Evolutionary conservation across 805 yeast species (phyloP).

Genomic region (Ogataea allantospora): DNA sequence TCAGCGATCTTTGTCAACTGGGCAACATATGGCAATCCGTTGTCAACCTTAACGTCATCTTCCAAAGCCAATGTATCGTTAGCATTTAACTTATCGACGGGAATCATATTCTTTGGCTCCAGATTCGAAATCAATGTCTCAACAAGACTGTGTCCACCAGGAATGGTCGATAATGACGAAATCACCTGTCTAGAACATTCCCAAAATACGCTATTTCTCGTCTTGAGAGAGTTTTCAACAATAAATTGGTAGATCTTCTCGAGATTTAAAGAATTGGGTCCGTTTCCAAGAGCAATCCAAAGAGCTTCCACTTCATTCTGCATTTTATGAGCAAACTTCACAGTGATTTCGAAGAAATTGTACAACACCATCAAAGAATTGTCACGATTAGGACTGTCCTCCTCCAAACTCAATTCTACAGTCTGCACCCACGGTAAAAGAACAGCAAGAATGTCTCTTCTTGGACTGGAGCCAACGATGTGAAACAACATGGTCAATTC

Average conservation of each 20-base stretch:
- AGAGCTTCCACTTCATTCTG: conserved; percentile 89
- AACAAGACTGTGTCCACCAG: conserved; percentile 48
- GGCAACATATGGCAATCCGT: conserved; percentile 69
- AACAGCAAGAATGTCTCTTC: conserved; percentile 78
- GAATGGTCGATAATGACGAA: conserved; percentile 64
- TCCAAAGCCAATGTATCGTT: conserved; percentile 10
- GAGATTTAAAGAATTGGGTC: conserved; percentile 64
- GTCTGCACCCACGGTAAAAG: conserved; percentile 92
- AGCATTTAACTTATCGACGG: conserved; percentile 33
- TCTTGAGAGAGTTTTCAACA: conserved; percentile 61
- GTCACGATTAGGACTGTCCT: conserved; percentile 36
- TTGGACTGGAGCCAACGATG: conserved; percentile 53
- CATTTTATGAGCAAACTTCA: conserved; percentile 67
- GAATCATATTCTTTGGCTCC: conserved; percentile 89
- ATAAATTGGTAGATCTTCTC: conserved; percentile 71
- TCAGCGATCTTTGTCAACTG: conserved; percentile 59
- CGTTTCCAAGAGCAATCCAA: conserved; percentile 92
- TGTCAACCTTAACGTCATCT: conserved; percentile 11
- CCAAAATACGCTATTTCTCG: conserved; percentile 71
- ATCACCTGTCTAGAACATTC: conserved; percentile 79
- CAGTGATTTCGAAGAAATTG: conserved; percentile 81
- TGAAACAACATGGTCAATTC: conserved; percentile 69
- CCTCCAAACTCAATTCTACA: conserved; percentile 52
- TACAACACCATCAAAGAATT: conserved; percentile 66
- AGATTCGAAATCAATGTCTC: conserved; percentile 68